Conservation (phyloP, 108 stramenopile species). For the Cyclotella kingstonii region DNA sequence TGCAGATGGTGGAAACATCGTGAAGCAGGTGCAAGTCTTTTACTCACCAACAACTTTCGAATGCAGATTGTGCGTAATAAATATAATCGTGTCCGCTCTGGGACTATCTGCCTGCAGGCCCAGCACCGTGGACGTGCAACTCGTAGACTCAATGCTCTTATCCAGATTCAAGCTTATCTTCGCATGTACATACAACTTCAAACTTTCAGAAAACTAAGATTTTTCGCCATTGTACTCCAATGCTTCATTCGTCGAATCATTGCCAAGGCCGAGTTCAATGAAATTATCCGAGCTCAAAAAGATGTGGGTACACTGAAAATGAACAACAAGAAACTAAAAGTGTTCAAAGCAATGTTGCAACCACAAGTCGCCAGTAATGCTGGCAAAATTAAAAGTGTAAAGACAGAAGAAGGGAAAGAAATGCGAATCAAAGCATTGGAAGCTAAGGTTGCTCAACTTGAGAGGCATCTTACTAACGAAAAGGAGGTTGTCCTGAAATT, state of each 20-base stretch:
- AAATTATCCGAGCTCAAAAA: slow-evolving; percentile 78
- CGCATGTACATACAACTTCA: slow-evolving; percentile 49
- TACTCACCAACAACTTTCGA: slow-evolving; percentile 81
- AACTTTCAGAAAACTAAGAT: slow-evolving; percentile 55
- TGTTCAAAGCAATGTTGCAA: slow-evolving; percentile 86
- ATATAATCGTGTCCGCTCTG: slow-evolving; percentile 51
- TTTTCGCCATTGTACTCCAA: slow-evolving; percentile 76
- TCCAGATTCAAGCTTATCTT: slow-evolving; percentile 61
- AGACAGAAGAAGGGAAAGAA: slow-evolving; percentile 64
- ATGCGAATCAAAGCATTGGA: slow-evolving; percentile 68
- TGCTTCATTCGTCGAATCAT: slow-evolving; percentile 54
- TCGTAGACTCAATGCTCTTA: slow-evolving; percentile 56
- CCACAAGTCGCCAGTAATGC: slow-evolving; percentile 76
- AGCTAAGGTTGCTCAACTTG: slow-evolving; percentile 71
- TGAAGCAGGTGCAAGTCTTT: slow-evolving; percentile 64
- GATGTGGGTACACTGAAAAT: slow-evolving; percentile 83
- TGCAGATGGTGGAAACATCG: slow-evolving; percentile 77
- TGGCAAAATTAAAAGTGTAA: slow-evolving; percentile 52
- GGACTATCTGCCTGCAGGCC: slow-evolving; percentile 70
- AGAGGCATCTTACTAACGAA: slow-evolving; percentile 63
- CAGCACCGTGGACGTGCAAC: slow-evolving; percentile 63
- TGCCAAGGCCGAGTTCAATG: slow-evolving; percentile 57
- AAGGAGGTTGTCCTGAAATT: slow-evolving; percentile 68
- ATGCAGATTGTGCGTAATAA: slow-evolving; percentile 66
- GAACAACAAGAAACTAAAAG: slow-evolving; percentile 85